Conservation (phyloP, 768 basidiomycete species). For the Pleurotus cornucopiae region DNA sequence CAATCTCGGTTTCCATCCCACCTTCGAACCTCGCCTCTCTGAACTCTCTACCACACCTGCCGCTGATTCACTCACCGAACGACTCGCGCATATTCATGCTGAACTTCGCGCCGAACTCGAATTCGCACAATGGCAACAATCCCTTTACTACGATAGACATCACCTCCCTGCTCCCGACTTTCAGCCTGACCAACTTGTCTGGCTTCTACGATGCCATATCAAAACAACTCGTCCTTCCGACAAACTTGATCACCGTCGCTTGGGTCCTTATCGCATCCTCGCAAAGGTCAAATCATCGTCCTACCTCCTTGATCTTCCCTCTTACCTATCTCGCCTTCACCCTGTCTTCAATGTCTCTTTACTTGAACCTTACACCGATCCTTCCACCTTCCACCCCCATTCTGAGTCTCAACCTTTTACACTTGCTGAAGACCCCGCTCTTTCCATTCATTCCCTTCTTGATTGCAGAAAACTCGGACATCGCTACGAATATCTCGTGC, state of each 20-base stretch:
- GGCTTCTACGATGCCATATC: slow-evolving; percentile 22
- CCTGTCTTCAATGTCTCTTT: too few relatives aligned
- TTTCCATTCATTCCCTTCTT: slow-evolving; percentile 14
- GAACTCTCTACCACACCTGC: slow-evolving; percentile 24
- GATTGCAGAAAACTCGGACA: slow-evolving; percentile 28
- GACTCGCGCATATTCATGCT: slow-evolving; percentile 25
- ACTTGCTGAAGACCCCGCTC: too few relatives aligned
- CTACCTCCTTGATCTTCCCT: slow-evolving; percentile 22
- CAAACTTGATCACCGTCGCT: slow-evolving; percentile 31
- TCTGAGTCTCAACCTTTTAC: too few relatives aligned
- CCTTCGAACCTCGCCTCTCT: slow-evolving; percentile 24
- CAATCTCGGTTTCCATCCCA: slow-evolving; percentile 5
- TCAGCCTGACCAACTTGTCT: not conserved
- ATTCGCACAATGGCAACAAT: too few relatives aligned
- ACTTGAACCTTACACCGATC: too few relatives aligned
- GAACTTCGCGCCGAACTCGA: too few relatives aligned
- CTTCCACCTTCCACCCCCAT: too few relatives aligned
- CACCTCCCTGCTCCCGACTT: too few relatives aligned
- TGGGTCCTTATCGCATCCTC: slow-evolving; percentile 21
- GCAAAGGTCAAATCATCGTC: slow-evolving; percentile 5
- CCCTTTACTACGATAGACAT: too few relatives aligned
- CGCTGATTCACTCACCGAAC: slow-evolving; percentile 22
- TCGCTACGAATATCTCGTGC: slow-evolving; percentile 31
- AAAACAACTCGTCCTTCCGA: slow-evolving; percentile 33
- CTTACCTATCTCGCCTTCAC: too few relatives aligned